Evolutionary conservation across 148 eudicot species (phyloP).

Genomic region (Rhododendron vialii): DNA sequence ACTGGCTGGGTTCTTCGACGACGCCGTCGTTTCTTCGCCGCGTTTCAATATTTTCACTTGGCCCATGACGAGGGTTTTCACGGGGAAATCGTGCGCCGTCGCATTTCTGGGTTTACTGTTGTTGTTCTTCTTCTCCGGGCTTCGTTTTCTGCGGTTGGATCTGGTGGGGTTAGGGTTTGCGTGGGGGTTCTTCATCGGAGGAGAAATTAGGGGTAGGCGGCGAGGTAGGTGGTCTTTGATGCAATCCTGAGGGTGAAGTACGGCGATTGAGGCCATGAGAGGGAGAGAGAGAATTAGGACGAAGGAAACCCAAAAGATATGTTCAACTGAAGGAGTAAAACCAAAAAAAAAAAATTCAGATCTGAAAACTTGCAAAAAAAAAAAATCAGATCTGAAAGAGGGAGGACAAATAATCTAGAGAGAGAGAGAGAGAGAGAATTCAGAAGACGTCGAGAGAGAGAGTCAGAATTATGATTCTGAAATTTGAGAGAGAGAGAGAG

Average conservation of each 20-base stretch:
- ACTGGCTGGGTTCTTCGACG: not conserved
- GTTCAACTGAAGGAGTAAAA: not conserved
- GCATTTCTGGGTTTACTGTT: not conserved
- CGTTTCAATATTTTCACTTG: constrained; percentile 50
- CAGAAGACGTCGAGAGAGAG: not conserved
- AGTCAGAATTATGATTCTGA: not conserved
- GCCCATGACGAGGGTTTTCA: constrained; percentile 15
- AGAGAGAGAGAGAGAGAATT: not conserved
- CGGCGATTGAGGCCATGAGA: constrained; percentile 32
- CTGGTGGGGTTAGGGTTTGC: constrained; percentile 12
- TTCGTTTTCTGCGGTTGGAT: constrained; percentile 31
- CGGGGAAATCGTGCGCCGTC: not conserved
- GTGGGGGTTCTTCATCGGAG: not conserved
- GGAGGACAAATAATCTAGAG: not conserved
- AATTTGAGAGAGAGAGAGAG: not conserved
- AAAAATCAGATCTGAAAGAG: not conserved
- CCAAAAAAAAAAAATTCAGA: not conserved
- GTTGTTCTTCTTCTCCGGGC: constrained; percentile 8
- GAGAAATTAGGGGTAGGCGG: not conserved
- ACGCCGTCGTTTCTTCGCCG: constrained; percentile 23
- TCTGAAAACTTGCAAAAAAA: not conserved
- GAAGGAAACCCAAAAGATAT: not conserved
- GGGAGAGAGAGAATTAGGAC: not conserved
- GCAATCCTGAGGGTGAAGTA: constrained; percentile 32
- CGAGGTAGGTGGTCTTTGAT: constrained; percentile 13